These are phyloP conservation scores for Albugo candida DNA, from an alignment of 352 stramenopile species.

Conservation along the genomic window DNA sequence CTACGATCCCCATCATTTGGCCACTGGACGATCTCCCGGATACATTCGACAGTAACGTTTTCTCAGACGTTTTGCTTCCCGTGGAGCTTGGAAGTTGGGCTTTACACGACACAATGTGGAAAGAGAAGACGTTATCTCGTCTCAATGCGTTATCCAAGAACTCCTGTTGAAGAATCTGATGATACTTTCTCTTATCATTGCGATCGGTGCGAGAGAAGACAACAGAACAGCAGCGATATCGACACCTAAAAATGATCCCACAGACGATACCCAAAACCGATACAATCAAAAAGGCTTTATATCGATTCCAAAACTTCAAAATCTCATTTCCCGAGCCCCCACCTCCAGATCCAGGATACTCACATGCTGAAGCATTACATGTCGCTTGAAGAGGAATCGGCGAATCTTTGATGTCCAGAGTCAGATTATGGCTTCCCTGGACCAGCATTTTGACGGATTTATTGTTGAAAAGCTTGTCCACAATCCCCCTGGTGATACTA, in stretches of 20 bases:
- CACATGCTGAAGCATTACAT: constrained; percentile 42
- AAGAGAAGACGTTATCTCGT: constrained; percentile 27
- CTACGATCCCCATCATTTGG: constrained; percentile 46
- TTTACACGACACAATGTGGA: constrained; percentile 32
- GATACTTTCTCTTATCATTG: neutral
- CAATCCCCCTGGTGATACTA: constrained; percentile 33
- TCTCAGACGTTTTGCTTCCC: neutral
- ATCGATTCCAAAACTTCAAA: too few species aligned
- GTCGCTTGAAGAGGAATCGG: constrained; percentile 42
- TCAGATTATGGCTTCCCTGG: constrained; percentile 20
- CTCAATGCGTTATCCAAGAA: neutral
- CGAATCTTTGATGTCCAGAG: constrained; percentile 47
- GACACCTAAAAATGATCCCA: constrained; percentile 1
- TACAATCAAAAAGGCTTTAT: constrained; percentile 7
- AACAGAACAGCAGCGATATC: too few species aligned
- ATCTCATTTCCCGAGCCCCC: constrained; percentile 7
- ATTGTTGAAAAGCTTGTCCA: constrained; percentile 39
- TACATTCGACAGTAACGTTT: constrained; percentile 38
- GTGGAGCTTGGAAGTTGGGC: constrained; percentile 1
- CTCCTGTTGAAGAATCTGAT: constrained; percentile 8
- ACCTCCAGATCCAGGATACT: constrained; percentile 13
- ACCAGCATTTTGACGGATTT: constrained; percentile 38
- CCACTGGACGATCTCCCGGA: constrained; percentile 29
- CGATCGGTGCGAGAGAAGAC: neutral
- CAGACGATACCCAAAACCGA: constrained; percentile 14